These are phyloP conservation scores for Davidsoniella australis DNA, from an alignment of 2,329 filamentous ascomycete genomes.

Conservation along the genomic window DNA sequence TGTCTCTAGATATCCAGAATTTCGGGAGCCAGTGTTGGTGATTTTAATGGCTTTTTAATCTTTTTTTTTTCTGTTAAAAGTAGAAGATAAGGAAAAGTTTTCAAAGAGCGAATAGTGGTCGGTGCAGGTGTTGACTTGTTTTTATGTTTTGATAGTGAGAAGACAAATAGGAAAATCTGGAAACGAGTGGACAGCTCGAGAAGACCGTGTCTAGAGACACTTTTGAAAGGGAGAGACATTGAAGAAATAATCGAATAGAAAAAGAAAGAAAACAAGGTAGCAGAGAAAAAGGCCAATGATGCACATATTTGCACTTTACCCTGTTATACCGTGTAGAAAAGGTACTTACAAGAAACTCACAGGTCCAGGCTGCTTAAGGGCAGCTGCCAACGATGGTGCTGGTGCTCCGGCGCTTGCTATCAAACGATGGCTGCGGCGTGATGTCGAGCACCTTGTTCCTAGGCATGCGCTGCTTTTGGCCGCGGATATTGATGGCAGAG, in stretches of 20 bases:
- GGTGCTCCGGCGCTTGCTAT: slow-evolving; percentile 24
- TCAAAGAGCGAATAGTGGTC: slow-evolving; percentile 20
- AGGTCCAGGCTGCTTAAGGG: background rate
- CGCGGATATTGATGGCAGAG: slow-evolving; percentile 17
- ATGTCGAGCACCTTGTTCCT: slow-evolving; percentile 47
- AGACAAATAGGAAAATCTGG: slow-evolving; percentile 2
- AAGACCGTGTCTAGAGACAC: background rate
- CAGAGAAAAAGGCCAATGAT: background rate
- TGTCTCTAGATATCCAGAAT: background rate
- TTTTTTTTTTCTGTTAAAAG: slow-evolving; percentile 5
- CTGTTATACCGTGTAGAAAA: background rate
- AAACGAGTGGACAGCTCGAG: slow-evolving; percentile 4
- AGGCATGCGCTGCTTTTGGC: background rate
- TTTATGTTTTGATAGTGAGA: background rate
- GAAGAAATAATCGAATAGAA: background rate
- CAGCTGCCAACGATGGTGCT: slow-evolving; percentile 3
- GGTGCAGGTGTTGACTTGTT: background rate
- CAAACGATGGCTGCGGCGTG: slow-evolving; percentile 35
- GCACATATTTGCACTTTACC: background rate
- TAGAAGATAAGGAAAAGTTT: slow-evolving; percentile 17
- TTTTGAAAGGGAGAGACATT: background rate
- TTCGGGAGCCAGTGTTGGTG: slow-evolving; percentile 3
- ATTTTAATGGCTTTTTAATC: slow-evolving; percentile 7
- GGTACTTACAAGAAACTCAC: slow-evolving; percentile 8
- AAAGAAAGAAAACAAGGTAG: background rate